Base-by-base conservation (phyloP, 2,329 filamentous ascomycete species). In the Pestalotiopsis fici region DNA sequence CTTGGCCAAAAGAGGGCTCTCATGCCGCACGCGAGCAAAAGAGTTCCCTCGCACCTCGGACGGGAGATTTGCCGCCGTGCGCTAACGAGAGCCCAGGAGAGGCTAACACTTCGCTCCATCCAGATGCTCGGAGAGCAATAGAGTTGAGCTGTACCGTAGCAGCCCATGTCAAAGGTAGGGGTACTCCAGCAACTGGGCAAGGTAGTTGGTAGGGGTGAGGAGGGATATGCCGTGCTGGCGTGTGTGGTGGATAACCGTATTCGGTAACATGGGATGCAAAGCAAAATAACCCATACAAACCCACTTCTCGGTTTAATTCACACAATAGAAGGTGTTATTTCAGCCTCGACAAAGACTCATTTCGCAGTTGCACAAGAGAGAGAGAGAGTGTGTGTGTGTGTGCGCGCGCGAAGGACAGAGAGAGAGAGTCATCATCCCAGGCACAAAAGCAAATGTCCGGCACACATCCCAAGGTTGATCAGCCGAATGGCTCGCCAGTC, bases 401-500 rank as follows among this genome's bases (percentile, higher is more conserved):
- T n/a, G n/a, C n/a, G n/a, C n/a, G n/a, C n/a, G n/a, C n/a, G n/a
- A n/a, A 54, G 15, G 18, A 35, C 31, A 35, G 31, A 35, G 31
- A 35, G 31, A 31, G 28, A 39, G 13, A 39, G 57, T 37, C 57
- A 39, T 25, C 59, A 54, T n/a, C 61, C 25, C 23, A 28, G 28
- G 23, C 23, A 28, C 37, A 54, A 64, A 50, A 21, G 21, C 60
- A n/a, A 35, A 28, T 27, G 61, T 35, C 28, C 35, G 21, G 37
- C 47, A 43, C 47, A 43, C n/a, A 57, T 50, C 59, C 39, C 39
- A 50, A 50, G 35, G 23, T 37, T 67, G 56, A 67, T 67, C 65
- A 60, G 65, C 60, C 65, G 60, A 64, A 25, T 67, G 27, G 65
- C 54, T 64, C 55, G 50, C 39, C 61, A 64, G 65, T 55, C 65